Evolutionary conservation across 2,329 filamentous ascomycete species (phyloP), one percentile per base, ranked within the genome.

Genomic region (Fusarium sp.): DNA sequence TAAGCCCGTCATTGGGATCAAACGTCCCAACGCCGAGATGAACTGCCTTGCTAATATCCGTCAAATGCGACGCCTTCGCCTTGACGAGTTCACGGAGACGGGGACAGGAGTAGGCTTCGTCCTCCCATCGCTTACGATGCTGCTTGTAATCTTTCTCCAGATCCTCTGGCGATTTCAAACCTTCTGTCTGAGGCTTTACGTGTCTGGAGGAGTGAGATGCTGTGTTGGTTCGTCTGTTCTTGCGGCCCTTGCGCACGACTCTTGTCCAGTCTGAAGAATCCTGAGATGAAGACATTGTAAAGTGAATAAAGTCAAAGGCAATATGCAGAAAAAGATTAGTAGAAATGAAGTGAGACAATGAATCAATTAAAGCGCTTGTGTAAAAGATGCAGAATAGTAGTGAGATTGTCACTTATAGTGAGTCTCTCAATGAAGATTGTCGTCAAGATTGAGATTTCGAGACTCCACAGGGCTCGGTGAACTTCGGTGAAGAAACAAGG

Each of bases 21-120:
- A 90, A 90, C 0, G 87, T 84, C 5, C 89, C 89, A 5, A 88
- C 80, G 0, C 89, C 89, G 10, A 91, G 82, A 67, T 88, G 90
- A 11, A 90, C 75, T 3, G 88, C 89, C 14, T 70, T 61, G 17
- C 70, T 65, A 4, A 81, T 57, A 0, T 38, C 24, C 13, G 35
- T 56, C 42, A 73, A 71, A 20, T 32, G 48, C 4, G 63, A 42
- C 8, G 70, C 74, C 12, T 80, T 78, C 1, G 69, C 64, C 1
- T 73, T 61, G 8, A 88, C 57, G 8, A 85, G 72, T 2, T 77
- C 72, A 10, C 78, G 74, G 8, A 90, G 79, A 12, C 71, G 70
- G 3, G 63, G 55, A 71, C 80, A 82, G 2, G 51, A 54, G 28
- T 74, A 75, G 0, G 74, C 38, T 2, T 78, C 79, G 4, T 73